Evolutionary conservation across 805 yeast species (phyloP), one percentile per base, ranked within the genome.

Genomic region (Middelhovenomyces tepae): DNA sequence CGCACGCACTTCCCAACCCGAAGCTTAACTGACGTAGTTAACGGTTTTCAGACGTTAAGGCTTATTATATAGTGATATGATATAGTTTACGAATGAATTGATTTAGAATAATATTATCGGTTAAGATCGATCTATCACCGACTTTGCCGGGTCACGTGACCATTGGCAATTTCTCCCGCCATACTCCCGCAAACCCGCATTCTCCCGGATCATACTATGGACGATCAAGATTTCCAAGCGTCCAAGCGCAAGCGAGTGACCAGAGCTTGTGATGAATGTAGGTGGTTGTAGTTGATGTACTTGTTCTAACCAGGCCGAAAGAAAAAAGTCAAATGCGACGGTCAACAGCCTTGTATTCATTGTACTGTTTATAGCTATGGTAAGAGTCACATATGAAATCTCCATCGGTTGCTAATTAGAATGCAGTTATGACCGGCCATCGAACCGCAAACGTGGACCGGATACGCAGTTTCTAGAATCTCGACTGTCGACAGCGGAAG

Each of bases 321-420:
- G 55, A 79, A 78, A 56, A 81, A 81, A 50, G 83, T 79, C 42
- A 76, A 78, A 50, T 81, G 93, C 56, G 86, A 79, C 51, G 91
- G 89, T 4, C 69, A 70, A 45, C 78, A 71, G 45, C 91, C 89
- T 1, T 81, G 93, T 53, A 69, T 73, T 20, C 84, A 77, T 53
- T 85, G 95, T 52, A 80, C 94, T 1, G 94, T 84, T 1, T 86
- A 84, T 57, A 74, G 83, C 14, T 82, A 80, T 54, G 79, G 53
- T 48, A 28, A 27, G 45, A 31, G 3, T 21, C 3, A 4, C 16
- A 11, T 27, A 7, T 8, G 10, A 18, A 10, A 9, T 21, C 3
- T 21, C 10, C 10, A 16, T 21, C 23, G 9, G 23, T 21, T 9
- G 9, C 9, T 21, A 19, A 10, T 10, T 31, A 47, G 59, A 73